phyloP scores from a whole-genome alignment of 768 basidiomycete species.

The Leccinum pellstonianum region DNA sequence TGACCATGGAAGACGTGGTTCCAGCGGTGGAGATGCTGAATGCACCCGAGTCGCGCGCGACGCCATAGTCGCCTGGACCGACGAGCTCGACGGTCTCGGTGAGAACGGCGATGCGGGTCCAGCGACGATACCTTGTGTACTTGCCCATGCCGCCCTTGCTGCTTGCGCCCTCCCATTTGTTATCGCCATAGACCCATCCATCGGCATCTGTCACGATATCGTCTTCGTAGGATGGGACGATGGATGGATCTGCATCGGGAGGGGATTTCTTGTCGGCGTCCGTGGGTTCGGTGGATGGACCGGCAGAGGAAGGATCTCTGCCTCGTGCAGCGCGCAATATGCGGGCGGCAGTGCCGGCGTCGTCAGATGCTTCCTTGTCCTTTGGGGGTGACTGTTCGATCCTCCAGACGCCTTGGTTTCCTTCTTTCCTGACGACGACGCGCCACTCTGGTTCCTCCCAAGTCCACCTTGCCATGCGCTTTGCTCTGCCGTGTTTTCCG shows the following conservation, averaged over 20 bases:
- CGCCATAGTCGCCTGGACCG: slow-evolving; percentile 33
- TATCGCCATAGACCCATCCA: slow-evolving; percentile 93
- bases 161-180: slow-evolving; percentile 87
- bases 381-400: slow-evolving; percentile 62
- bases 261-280: slow-evolving; percentile 23
- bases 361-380: slow-evolving; percentile 42
- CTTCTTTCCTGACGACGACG: slow-evolving; percentile 61
- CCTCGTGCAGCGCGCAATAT: slow-evolving; percentile 56
- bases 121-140: slow-evolving; percentile 84
- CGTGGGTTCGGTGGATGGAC: slow-evolving; percentile 19
- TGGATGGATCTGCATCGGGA: slow-evolving; percentile 30
- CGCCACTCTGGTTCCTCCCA: slow-evolving; percentile 95
- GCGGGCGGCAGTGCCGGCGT: slow-evolving; percentile 40
- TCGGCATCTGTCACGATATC: slow-evolving; percentile 73
- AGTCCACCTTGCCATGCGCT: slow-evolving; percentile 76
- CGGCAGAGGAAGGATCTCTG: slow-evolving; percentile 31
- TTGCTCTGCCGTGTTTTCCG: slow-evolving; percentile 49
- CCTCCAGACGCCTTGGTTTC: slow-evolving; percentile 48
- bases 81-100: slow-evolving; percentile 67
- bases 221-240: slow-evolving; percentile 41
- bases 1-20: slow-evolving; percentile 26
- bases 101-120: slow-evolving; percentile 82
- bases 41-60: slow-evolving; percentile 27
- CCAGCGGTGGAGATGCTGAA: slow-evolving; percentile 16
- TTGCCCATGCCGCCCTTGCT: slow-evolving; percentile 85